phyloP scores from a whole-genome alignment of 108 stramenopile genomes.

The Stephanodiscus triporus region DNA sequence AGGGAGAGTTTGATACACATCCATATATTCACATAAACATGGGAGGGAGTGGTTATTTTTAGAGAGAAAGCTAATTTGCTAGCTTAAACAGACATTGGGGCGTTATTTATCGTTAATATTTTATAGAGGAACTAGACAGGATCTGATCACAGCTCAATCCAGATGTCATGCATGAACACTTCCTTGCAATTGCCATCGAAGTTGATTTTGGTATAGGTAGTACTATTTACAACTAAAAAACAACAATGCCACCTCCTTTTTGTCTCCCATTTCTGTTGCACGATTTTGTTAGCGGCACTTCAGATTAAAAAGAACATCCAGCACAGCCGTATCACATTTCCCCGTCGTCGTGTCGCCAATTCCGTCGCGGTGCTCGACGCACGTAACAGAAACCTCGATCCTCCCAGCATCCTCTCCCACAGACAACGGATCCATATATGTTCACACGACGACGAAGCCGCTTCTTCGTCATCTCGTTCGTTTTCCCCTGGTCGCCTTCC shows the following conservation, averaged over 20 bases:
- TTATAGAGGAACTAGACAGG: background rate
- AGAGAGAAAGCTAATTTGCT: background rate
- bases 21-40: background rate
- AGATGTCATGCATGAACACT: background rate
- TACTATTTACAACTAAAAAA: too few relatives aligned
- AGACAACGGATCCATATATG: background rate
- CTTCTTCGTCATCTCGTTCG: background rate
- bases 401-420: background rate
- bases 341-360: background rate
- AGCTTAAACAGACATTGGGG: background rate
- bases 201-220: too few relatives aligned
- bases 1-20: background rate
- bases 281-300: too few relatives aligned
- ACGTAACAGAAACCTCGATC: slow-evolving; percentile 17
- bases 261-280: too few relatives aligned
- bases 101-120: too few relatives aligned
- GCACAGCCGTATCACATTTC: slow-evolving; percentile 9
- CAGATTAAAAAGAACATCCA: too few relatives aligned
- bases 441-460: background rate
- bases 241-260: too few relatives aligned
- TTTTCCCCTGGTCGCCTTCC: slow-evolving; percentile 10
- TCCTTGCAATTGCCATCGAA: background rate
- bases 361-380: background rate
- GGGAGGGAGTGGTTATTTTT: background rate
- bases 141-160: background rate